Conservation (phyloP, 2,329 filamentous ascomycete genomes). For the Trichoderma arundinaceum region DNA sequence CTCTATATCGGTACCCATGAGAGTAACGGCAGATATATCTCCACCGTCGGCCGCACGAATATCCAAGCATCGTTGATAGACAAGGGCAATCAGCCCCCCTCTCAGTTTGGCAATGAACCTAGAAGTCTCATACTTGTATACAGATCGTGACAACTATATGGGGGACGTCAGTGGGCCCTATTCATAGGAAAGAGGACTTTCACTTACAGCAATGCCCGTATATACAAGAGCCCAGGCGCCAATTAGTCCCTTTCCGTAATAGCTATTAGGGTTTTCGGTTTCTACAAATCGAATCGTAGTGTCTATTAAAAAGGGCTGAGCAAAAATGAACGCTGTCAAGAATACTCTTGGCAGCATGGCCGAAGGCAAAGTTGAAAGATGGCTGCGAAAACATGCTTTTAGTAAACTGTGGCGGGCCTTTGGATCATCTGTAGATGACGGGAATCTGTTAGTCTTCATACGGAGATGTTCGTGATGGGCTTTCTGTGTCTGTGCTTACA, state of each 20-base stretch:
- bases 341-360: slow-evolving; percentile 38
- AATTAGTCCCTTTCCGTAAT: slow-evolving; percentile 40
- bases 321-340: slow-evolving; percentile 39
- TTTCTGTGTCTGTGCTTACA: slow-evolving; percentile 31
- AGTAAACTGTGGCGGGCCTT: slow-evolving; percentile 32
- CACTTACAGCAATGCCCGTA: slow-evolving; percentile 40
- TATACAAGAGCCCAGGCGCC: slow-evolving; percentile 43
- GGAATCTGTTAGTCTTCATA: neutral
- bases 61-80: slow-evolving; percentile 38
- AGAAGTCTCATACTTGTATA: slow-evolving; percentile 38
- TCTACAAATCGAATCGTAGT: slow-evolving; percentile 36
- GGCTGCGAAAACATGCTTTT: slow-evolving; percentile 33
- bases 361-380: slow-evolving; percentile 33
- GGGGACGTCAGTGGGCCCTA: neutral
- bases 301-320: slow-evolving; percentile 42
- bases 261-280: slow-evolving; percentile 26
- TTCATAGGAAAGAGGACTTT: neutral
- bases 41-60: slow-evolving; percentile 36
- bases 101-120: slow-evolving; percentile 37
- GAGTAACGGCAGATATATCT: slow-evolving; percentile 40
- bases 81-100: slow-evolving; percentile 37
- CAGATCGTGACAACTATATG: slow-evolving; percentile 33
- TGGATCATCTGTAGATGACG: slow-evolving; percentile 32
- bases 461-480: too few relatives aligned
- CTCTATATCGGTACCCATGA: slow-evolving; percentile 46